Base-by-base conservation (phyloP, 2,329 filamentous ascomycete genomes). In the Tolypocladium amazonense region DNA sequence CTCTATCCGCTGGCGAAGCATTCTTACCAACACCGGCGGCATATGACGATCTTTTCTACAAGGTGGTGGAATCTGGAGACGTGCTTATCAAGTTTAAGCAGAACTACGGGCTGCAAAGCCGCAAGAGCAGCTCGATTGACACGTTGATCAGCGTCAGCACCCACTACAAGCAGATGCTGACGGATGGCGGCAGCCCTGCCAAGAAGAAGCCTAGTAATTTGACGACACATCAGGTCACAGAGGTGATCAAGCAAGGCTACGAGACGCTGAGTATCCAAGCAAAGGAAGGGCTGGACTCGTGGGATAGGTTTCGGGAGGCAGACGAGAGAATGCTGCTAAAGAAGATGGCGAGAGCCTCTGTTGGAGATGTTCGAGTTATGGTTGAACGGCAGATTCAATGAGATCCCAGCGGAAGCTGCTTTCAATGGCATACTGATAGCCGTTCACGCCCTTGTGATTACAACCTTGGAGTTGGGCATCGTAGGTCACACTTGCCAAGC, bases 31-130 rank as follows among this genome's bases (percentile, higher is more conserved):
- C 89, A 37, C 87, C 92, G 0, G 84, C 89, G 23, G 87, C 90
- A 1, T 97, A 97, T 73, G 94, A 99, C 68, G 94, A 99, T 69
- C 80, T 99, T 0, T 97, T 99, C 76, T 99, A 99, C 83, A 99
- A 99, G 75, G 83, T 97, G 2, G 92, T 97, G 33, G 94, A 99
- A 74, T 89, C 88, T 2, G 91, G 92, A 14, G 90, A 96, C 56
- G 82, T 90, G 15, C 81, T 97, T 27, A 77, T 81, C 38, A 91
- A 90, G 69, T 96, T 97, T 75, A 85, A 90, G 47, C 85, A 92
- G 63, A 87, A 84, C 12, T 97, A 94, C 72, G 75, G 77, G 5
- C 74, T 88, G 20, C 77, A 75, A 2, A 82, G 80, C 61, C 74
- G 84, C 54, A 74, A 79, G 27, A 84, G 81, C 54, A 89, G 82